Evolutionary conservation across 2,329 filamentous ascomycete species (phyloP), one percentile per base, ranked within the genome.

Genomic region (Hyphodiscus sp.): DNA sequence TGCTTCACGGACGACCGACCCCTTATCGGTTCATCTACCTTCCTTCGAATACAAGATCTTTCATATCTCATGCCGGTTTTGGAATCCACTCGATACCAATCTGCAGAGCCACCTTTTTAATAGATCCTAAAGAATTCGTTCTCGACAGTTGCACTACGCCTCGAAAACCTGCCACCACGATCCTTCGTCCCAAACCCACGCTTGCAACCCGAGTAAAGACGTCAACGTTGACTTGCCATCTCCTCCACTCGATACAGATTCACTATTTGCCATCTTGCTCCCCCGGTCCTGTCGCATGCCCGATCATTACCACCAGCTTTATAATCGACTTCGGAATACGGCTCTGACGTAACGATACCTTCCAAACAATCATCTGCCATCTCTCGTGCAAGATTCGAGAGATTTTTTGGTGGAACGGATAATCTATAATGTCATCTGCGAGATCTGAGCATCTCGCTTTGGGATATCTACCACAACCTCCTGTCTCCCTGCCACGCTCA

Each of bases 351-450:
- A 52, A 53, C 53, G 33, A 54, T 41, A 29, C 49, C 23, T 49
- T 45, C 33, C 41, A 43, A 50, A 20, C 55, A 60, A 55, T 45
- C 52, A 58, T 52, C 61, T 59, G 51, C 56, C 59, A 60, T 63
- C 61, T 64, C 57, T 63, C 58, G 63, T 61, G 47, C 59, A 43
- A 62, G 60, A 56, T 60, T 57, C 63, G 61, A 64, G 62, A 53
- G 58, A 53, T 41, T 44, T 61, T n/a, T 61, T 56, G 58, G 55
- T 60, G 53, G 59, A 65, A 4, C 61, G 59, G 60, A 64, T 68
- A 91, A 91, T 91, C 78, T 81, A 91, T 92, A 91, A 95, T 96
- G 91, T 87, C 89, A 78, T 89, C 82, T 74, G 79, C 86, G 72
- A 86, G 90, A 81, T 83, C 89, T 67, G 89, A 95, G 71, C 88